These are phyloP conservation scores for Lepidium campestre DNA, from an alignment of 441 rosid genomes.

Conservation along the genomic window DNA sequence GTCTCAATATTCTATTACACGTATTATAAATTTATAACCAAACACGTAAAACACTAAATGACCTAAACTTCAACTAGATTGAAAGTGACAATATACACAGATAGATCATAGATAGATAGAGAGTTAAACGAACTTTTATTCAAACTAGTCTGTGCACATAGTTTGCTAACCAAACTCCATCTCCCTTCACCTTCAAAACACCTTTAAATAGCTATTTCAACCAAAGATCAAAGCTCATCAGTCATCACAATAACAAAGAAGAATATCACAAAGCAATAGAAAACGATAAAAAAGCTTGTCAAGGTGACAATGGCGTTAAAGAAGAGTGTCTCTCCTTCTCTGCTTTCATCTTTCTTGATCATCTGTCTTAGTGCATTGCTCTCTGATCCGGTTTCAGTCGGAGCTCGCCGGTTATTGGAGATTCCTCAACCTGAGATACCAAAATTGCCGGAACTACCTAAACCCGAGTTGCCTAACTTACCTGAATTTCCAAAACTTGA, in stretches of 20 bases:
- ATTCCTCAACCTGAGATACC: slow-evolving; percentile 11
- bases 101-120: neutral
- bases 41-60: neutral
- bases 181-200: neutral
- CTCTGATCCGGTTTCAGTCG: slow-evolving; percentile 1
- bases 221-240: slow-evolving; percentile 12
- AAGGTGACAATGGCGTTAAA: slow-evolving; percentile 8
- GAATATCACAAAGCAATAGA: neutral
- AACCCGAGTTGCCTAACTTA: slow-evolving; percentile 14
- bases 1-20: neutral
- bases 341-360: slow-evolving; percentile 18
- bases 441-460: slow-evolving; percentile 20
- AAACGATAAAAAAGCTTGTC: neutral
- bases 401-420: slow-evolving; percentile 21
- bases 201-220: slow-evolving; percentile 1
- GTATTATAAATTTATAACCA: neutral
- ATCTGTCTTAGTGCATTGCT: slow-evolving; percentile 12
- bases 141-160: neutral
- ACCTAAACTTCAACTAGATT: slow-evolving; percentile 17
- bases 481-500: slow-evolving; percentile 16
- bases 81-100: slow-evolving; percentile 1
- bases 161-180: slow-evolving; percentile 12
- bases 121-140: slow-evolving; percentile 9
- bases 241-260: neutral
- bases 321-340: slow-evolving; percentile 11